Percentiles rank a stretch among this genome's conserved stretches.
Conservation (phyloP, 257 asterid species). For the Nicotiana attenuata region DNA sequence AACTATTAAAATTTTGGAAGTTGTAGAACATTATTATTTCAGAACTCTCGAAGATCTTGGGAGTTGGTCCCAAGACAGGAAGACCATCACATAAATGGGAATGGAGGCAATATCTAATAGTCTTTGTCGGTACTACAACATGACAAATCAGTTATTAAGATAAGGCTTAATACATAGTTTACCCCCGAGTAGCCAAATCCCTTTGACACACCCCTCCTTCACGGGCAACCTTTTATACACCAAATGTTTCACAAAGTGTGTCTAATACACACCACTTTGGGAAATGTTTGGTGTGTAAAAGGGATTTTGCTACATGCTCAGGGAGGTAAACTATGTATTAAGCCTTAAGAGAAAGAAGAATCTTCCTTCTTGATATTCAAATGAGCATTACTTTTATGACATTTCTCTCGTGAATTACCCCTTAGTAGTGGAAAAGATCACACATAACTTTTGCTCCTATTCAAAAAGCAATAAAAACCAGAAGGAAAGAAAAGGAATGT, state of each 20-base stretch:
- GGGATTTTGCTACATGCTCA: too few relatives aligned
- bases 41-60: background rate
- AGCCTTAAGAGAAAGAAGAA: too few relatives aligned
- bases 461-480: background rate
- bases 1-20: background rate
- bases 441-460: background rate
- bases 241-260: too few relatives aligned
- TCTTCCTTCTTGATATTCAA: background rate
- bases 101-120: background rate
- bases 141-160: background rate
- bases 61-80: background rate
- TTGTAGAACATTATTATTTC: conserved; percentile 5
- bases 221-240: too few relatives aligned
- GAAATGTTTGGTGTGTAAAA: too few relatives aligned
- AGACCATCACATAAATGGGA: background rate
- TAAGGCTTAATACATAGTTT: too few relatives aligned
- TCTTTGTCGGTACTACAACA: background rate
- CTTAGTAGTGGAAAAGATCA: background rate
- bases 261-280: too few relatives aligned
- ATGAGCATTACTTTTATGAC: background rate
- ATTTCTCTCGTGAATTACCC: background rate
- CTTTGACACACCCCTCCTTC: too few relatives aligned
- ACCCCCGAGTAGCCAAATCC: too few relatives aligned
- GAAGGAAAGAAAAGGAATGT: background rate
- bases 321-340: too few relatives aligned